Base-by-base conservation (phyloP, 306 rosid species). In the Cicer chorassanicum region DNA sequence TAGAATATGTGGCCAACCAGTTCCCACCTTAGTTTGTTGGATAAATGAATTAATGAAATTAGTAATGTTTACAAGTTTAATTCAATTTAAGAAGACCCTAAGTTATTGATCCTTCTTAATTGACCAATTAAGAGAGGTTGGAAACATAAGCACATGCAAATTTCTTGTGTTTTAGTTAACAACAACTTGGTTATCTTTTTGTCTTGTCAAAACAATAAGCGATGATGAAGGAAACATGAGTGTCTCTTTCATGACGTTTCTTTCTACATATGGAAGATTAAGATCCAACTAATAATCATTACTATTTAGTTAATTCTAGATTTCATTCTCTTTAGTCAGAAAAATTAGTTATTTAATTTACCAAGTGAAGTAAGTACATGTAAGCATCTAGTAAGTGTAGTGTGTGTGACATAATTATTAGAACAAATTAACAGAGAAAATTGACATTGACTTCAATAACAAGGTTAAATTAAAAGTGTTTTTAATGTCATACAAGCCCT, bases 121-220 rank as follows among this genome's bases (percentile, higher is more conserved):
- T 82, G 90, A 90, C 68, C 88, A 89, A 82, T 89, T 88, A 82
- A 85, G 82, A 40, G 53, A 36, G 55, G 78, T 74, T 78, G 85
- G 85, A 84, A 88, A 88, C 96, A 92, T 68, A 76, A 83, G 89
- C 95, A 93, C 96, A 93, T 93, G 98, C 89, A 82, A 80, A 81
- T 81, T 83, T 83, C 86, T 84, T 82, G 73, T 79, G 83, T 70
- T 83, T 77, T 70, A 63, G 83, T 86, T 86, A 82, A 85, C 73
- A 88, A 65, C 86, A 69, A 72, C 81, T 74, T 83, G 75, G 83
- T 90, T 82, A 18, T 72, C 88, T 88, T 82, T 78, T 86, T 69
- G 87, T 83, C 88, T 65, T 80, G 81, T 83, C 84, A 89, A 74
- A 76, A 70, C 83, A 76, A 78, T 19, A 68, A 77, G 76, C 55